phyloP scores from a whole-genome alignment of 495 filamentous ascomycete species.

The Venustampulla echinocandica region DNA sequence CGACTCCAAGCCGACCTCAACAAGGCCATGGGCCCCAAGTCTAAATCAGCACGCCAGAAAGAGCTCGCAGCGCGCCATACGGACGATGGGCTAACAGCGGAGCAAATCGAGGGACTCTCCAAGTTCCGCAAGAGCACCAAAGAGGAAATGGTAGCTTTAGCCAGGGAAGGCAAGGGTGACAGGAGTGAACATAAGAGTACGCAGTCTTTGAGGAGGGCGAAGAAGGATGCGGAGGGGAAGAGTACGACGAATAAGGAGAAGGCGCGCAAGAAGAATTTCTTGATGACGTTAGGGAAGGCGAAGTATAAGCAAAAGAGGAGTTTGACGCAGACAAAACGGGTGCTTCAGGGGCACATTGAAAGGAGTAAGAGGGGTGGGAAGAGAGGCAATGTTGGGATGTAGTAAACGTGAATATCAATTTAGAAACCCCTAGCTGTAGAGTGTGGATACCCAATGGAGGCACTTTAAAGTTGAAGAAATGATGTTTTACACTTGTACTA shows the following conservation, averaged over 20 bases:
- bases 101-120: constrained; percentile 74
- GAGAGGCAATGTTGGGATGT: constrained; percentile 52
- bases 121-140: constrained; percentile 60
- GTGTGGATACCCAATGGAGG: too few species aligned
- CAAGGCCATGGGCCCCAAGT: constrained; percentile 41
- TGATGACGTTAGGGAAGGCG: constrained; percentile 96
- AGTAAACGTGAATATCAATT: too few species aligned
- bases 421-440: too few species aligned
- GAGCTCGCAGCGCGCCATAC: constrained; percentile 51
- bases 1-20: constrained; percentile 61
- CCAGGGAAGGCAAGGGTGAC: constrained; percentile 64
- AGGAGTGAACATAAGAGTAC: constrained; percentile 73
- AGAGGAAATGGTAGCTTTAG: constrained; percentile 73
- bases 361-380: constrained; percentile 76
- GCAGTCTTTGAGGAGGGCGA: constrained; percentile 68
- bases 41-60: constrained; percentile 33
- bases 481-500: too few species aligned
- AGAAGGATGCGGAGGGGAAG: constrained; percentile 81
- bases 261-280: constrained; percentile 88
- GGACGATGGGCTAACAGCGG: constrained; percentile 79
- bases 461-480: too few species aligned
- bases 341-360: constrained; percentile 73
- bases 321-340: constrained; percentile 69
- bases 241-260: constrained; percentile 98
- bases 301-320: constrained; percentile 87